Conservation (phyloP, 2,329 filamentous ascomycete genomes). For the Elsinoe fawcettii region DNA sequence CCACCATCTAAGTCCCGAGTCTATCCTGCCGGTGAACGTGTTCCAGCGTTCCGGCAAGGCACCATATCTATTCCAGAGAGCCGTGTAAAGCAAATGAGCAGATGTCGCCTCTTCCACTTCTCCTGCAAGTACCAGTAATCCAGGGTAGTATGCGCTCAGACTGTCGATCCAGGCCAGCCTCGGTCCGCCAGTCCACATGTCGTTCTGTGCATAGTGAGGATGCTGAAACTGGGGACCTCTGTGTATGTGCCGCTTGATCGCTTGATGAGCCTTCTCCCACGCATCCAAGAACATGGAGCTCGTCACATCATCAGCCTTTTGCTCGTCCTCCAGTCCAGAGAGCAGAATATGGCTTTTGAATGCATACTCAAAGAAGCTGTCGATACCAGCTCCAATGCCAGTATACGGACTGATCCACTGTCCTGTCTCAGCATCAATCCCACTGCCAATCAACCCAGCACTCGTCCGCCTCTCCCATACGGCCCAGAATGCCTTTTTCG, state of each 20-base stretch:
- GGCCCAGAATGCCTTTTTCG: slow-evolving; percentile 91
- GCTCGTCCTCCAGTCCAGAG: slow-evolving; percentile 53
- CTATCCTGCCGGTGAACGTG: slow-evolving; percentile 71
- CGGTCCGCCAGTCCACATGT: slow-evolving; percentile 78
- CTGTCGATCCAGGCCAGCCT: slow-evolving; percentile 95
- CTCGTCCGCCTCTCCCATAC: slow-evolving; percentile 85
- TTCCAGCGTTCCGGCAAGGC: slow-evolving; percentile 94
- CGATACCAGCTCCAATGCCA: slow-evolving; percentile 93
- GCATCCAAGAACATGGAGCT: slow-evolving; percentile 70
- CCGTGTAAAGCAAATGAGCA: slow-evolving; percentile 82
- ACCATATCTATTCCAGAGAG: slow-evolving; percentile 90
- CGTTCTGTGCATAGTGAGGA: slow-evolving; percentile 87
- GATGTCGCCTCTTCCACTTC: slow-evolving; percentile 86
- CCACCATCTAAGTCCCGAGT: slow-evolving; percentile 88
- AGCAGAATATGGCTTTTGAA: slow-evolving; percentile 88
- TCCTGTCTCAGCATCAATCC: slow-evolving; percentile 85
- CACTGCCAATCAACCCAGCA: slow-evolving; percentile 81
- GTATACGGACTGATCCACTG: slow-evolving; percentile 79
- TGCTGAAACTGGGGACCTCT: slow-evolving; percentile 66
- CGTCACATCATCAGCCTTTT: slow-evolving; percentile 43
- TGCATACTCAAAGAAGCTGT: slow-evolving; percentile 98
- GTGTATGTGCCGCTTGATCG: slow-evolving; percentile 87
- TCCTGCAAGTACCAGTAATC: slow-evolving; percentile 74
- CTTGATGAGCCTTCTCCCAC: slow-evolving; percentile 78
- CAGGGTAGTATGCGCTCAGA: slow-evolving; percentile 89